Percentiles rank a stretch among this genome's conserved stretches.
phyloP scores from a whole-genome alignment of 441 rosid genomes.

The Pelargonium myrrhifolium region DNA sequence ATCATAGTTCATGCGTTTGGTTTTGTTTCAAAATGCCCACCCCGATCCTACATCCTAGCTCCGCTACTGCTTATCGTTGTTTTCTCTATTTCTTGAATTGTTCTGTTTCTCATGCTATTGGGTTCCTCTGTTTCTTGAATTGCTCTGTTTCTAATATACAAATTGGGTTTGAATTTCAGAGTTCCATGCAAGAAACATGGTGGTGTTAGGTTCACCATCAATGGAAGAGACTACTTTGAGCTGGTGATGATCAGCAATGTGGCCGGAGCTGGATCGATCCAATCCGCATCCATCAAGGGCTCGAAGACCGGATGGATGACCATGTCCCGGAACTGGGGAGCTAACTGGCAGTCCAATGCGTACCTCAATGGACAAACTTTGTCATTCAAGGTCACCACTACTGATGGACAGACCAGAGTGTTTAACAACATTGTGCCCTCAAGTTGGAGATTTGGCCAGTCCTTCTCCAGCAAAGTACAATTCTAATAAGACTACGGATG shows the following conservation, averaged over 20 bases:
- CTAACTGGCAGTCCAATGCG: conserved; percentile 67
- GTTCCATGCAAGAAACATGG: conserved; percentile 56
- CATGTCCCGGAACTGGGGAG: conserved; percentile 75
- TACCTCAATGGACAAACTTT: conserved; percentile 45
- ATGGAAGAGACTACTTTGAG: conserved; percentile 69
- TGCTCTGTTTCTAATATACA: no score
- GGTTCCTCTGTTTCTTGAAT: background rate
- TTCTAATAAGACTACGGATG: conserved; percentile 25
- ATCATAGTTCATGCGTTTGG: no score
- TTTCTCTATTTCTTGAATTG: no score
- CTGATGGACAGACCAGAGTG: conserved; percentile 41
- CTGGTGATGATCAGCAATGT: conserved; percentile 32
- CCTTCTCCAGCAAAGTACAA: conserved; percentile 45
- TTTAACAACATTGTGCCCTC: conserved; percentile 41
- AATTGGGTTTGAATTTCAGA: conserved; percentile 24
- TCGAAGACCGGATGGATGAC: conserved; percentile 50
- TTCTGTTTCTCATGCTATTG: no score
- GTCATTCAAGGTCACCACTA: conserved; percentile 54
- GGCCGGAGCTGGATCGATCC: conserved; percentile 50
- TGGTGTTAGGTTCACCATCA: conserved; percentile 62
- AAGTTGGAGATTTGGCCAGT: conserved; percentile 56
- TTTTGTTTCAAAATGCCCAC: background rate
- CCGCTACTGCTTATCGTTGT: background rate
- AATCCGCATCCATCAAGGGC: conserved; percentile 49
- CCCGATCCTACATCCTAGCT: background rate